Percentiles rank a stretch among this genome's conserved stretches.
phyloP scores from a whole-genome alignment of 1,139 yeast species.

The Trichomonascaceae sp. region DNA sequence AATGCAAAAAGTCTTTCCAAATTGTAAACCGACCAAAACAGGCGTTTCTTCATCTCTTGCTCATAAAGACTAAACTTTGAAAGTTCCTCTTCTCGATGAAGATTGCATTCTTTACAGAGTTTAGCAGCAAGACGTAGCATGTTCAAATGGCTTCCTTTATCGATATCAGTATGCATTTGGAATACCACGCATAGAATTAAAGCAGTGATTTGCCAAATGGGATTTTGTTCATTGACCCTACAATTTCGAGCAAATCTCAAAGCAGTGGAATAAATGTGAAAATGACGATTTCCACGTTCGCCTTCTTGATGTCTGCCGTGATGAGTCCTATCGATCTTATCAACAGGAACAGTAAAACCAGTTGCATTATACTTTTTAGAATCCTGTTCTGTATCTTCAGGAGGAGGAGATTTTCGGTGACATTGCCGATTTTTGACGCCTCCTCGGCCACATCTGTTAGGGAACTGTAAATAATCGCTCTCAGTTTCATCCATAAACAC shows the following conservation, averaged over 20 bases:
- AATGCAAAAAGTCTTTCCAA: conserved; percentile 51
- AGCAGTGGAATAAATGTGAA: conserved; percentile 49
- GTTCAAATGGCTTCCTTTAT: conserved; percentile 45
- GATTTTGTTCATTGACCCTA: conserved; percentile 29
- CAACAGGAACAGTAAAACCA: neutral
- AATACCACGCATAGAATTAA: conserved; percentile 45
- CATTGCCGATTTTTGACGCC: neutral
- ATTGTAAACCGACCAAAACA: conserved; percentile 55
- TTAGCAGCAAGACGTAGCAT: conserved; percentile 47
- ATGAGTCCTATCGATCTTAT: neutral
- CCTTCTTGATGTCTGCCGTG: neutral
- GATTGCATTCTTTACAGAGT: conserved; percentile 24
- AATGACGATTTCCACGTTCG: neutral
- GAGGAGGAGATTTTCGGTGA: conserved; percentile 4
- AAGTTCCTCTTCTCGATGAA: conserved; percentile 21
- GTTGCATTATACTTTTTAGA: neutral
- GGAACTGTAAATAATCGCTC: neutral
- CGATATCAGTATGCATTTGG: conserved; percentile 51
- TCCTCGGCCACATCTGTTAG: neutral
- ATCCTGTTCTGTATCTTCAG: conserved; percentile 2
- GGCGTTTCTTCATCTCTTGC: conserved; percentile 39
- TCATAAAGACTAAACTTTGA: conserved; percentile 24
- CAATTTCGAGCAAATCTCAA: conserved; percentile 47
- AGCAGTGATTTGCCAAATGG: conserved; percentile 44
- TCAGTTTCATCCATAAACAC: conserved; percentile 8